Conservation (phyloP, 1,284 basidiomycete species). For the Marasmius fiardii region DNA sequence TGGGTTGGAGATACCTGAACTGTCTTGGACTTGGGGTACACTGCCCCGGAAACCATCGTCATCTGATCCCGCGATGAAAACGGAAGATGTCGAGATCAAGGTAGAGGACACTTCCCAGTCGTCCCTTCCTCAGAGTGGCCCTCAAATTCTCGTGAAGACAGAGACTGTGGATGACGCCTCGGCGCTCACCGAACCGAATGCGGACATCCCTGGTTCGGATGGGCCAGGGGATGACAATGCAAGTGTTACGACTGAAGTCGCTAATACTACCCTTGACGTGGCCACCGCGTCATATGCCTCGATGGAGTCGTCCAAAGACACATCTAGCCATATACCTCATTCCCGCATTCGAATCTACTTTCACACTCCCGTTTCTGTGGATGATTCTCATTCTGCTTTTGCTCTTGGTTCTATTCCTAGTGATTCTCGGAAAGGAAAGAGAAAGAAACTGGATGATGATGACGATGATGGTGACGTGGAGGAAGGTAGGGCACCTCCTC, state of each 20-base stretch:
- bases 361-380: conserved; percentile 77
- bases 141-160: conserved; percentile 34
- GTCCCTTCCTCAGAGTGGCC: no score
- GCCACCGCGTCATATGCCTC: neutral
- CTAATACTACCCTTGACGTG: conserved; percentile 3
- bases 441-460: conserved; percentile 81
- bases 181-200: conserved; percentile 1
- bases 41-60: conserved; percentile 27
- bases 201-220: conserved; percentile 12
- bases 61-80: conserved; percentile 26
- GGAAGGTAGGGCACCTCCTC: conserved; percentile 61
- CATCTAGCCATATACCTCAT: conserved; percentile 47
- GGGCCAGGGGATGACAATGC: conserved; percentile 15
- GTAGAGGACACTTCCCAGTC: conserved; percentile 24
- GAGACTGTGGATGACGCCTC: conserved; percentile 22
- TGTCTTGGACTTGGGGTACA: conserved; percentile 73
- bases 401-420: conserved; percentile 43
- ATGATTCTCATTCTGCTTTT: conserved; percentile 55
- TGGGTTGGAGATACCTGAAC: conserved; percentile 75
- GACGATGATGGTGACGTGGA: conserved; percentile 68
- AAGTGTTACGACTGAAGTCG: conserved; percentile 3
- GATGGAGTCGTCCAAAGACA: conserved; percentile 21
- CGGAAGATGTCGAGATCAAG: conserved; percentile 32
- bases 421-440: conserved; percentile 72
- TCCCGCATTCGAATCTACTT: conserved; percentile 84